Conservation (phyloP, 495 filamentous ascomycete species). For the Penicillium coffeae region DNA sequence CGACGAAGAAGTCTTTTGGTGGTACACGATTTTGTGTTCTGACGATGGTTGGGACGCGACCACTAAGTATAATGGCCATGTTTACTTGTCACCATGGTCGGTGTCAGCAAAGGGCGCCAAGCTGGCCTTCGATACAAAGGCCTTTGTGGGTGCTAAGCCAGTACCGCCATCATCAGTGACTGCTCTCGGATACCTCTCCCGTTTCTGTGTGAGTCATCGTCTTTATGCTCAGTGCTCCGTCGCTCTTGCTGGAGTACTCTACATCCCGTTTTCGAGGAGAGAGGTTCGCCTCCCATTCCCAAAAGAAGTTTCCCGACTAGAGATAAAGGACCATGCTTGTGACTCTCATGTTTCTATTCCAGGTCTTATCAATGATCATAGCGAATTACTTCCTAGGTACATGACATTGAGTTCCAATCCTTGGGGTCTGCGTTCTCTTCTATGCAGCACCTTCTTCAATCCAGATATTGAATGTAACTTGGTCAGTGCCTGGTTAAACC, state of each 20-base stretch:
- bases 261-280: slow-evolving; percentile 18
- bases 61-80: slow-evolving; percentile 16
- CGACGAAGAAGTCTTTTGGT: slow-evolving; percentile 19
- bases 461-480: slow-evolving; percentile 26
- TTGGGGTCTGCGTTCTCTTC: slow-evolving; percentile 26
- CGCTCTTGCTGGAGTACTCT: slow-evolving; percentile 24
- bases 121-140: slow-evolving; percentile 2
- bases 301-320: slow-evolving; percentile 3
- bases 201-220: slow-evolving; percentile 21
- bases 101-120: slow-evolving; percentile 5
- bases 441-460: slow-evolving; percentile 28
- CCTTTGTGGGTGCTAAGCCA: not conserved
- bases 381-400: slow-evolving; percentile 17
- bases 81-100: slow-evolving; percentile 28
- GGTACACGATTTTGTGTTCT: slow-evolving; percentile 16
- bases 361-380: slow-evolving; percentile 12
- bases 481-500: slow-evolving; percentile 30
- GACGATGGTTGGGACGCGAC: slow-evolving; percentile 17
- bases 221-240: slow-evolving; percentile 27
- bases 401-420: slow-evolving; percentile 25
- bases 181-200: slow-evolving; percentile 24
- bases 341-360: slow-evolving; percentile 7
- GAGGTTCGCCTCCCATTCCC: slow-evolving; percentile 17
- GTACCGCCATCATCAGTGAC: slow-evolving; percentile 11
- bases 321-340: not conserved